phyloP scores from a whole-genome alignment of 2,329 filamentous ascomycete genomes.

The Diaporthe batatas region DNA sequence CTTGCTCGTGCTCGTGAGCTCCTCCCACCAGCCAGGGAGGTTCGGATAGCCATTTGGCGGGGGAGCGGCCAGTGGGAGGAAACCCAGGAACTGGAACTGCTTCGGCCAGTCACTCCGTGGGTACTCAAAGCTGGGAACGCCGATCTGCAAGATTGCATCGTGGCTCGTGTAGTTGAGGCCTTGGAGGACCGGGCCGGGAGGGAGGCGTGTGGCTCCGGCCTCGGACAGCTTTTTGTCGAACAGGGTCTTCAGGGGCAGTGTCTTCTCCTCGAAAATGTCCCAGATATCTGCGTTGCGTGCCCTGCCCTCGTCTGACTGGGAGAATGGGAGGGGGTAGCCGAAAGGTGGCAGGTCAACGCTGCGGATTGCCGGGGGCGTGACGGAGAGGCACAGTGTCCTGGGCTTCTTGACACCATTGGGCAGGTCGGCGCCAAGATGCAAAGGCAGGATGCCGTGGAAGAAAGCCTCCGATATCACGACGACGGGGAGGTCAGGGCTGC shows the following conservation, averaged over 20 bases:
- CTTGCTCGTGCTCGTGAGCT: constrained; percentile 47
- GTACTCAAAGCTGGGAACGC: constrained; percentile 55
- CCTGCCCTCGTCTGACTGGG: constrained; percentile 47
- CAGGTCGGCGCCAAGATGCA: constrained; percentile 50
- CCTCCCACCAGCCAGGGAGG: constrained; percentile 52
- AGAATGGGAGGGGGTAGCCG: constrained; percentile 50
- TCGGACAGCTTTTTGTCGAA: constrained; percentile 48
- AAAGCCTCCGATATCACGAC: constrained; percentile 53
- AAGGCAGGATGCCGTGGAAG: constrained; percentile 53
- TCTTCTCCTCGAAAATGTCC: constrained; percentile 49
- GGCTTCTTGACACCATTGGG: constrained; percentile 44
- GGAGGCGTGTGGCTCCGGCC: constrained; percentile 47
- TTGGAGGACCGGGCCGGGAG: constrained; percentile 47
- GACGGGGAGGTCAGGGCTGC: constrained; percentile 44
- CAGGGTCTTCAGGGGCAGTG: constrained; percentile 46
- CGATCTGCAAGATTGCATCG: constrained; percentile 53
- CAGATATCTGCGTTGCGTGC: constrained; percentile 48
- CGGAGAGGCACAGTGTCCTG: constrained; percentile 51
- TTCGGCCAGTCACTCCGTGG: constrained; percentile 54
- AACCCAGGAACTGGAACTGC: constrained; percentile 52
- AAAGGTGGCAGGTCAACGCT: constrained; percentile 53
- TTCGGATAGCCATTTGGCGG: constrained; percentile 40
- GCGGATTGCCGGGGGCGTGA: constrained; percentile 54
- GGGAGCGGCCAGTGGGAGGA: constrained; percentile 47
- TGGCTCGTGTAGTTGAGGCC: constrained; percentile 55